Conservation (phyloP, 2,329 filamentous ascomycete genomes). For the Aspergillus pseudoterreus region DNA sequence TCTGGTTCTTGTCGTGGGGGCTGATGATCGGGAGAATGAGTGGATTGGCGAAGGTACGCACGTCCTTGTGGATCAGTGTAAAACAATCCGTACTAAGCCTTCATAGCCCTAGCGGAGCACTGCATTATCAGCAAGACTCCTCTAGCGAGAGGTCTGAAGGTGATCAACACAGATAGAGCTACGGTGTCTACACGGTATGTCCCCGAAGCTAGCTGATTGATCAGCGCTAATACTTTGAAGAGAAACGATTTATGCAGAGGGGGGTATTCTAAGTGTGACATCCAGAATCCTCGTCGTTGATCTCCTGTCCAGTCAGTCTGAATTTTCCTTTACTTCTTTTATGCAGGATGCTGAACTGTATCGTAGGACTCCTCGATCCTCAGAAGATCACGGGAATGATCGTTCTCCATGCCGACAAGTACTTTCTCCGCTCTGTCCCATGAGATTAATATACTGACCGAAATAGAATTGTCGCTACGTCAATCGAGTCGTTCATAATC, state of each 20-base stretch:
- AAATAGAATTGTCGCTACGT: constrained; percentile 70
- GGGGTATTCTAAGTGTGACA: constrained; percentile 93
- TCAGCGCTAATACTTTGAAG: constrained; percentile 38
- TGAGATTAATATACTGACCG: constrained; percentile 8
- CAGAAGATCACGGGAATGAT: constrained; percentile 83
- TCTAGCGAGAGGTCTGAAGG: constrained; percentile 76
- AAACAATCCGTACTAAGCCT: neutral
- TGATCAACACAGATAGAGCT: constrained; percentile 93
- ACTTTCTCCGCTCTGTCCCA: constrained; percentile 9
- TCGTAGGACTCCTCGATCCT: constrained; percentile 63
- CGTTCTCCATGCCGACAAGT: constrained; percentile 78
- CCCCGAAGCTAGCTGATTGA: neutral
- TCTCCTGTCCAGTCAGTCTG: constrained; percentile 63
- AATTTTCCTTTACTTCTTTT: neutral
- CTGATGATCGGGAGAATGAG: constrained; percentile 87
- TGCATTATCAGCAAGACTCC: constrained; percentile 82
- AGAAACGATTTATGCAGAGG: constrained; percentile 85
- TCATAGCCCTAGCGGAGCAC: constrained; percentile 77
- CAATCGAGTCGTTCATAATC: constrained; percentile 90
- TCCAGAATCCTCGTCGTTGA: constrained; percentile 94
- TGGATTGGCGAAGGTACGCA: constrained; percentile 79
- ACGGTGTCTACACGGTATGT: constrained; percentile 66
- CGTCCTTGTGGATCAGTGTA: neutral
- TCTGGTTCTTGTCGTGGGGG: constrained; percentile 81
- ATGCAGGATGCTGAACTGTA: neutral